Evolutionary conservation across 2,329 filamentous ascomycete species (phyloP).

Genomic region (Magnaporthales sp.): DNA sequence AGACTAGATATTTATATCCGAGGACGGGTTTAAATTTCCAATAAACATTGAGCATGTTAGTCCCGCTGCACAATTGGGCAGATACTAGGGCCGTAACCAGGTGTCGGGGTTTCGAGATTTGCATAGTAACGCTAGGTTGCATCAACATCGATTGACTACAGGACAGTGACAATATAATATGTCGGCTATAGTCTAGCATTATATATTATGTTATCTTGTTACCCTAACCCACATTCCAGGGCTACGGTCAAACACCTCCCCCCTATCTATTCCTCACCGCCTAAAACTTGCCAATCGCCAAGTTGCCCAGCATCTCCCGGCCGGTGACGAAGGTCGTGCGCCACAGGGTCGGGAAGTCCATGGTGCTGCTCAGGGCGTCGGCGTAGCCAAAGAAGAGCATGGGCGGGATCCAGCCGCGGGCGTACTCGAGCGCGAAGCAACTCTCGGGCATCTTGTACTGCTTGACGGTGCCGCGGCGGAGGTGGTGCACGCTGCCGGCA

Average conservation of each 20-base stretch:
- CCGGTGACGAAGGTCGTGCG: constrained; percentile 66
- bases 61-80: background rate
- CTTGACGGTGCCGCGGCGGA: constrained; percentile 62
- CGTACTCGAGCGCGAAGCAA: constrained; percentile 79
- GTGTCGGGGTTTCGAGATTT: background rate
- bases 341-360: constrained; percentile 82
- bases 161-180: background rate
- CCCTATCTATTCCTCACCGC: background rate
- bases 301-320: constrained; percentile 65
- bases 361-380: constrained; percentile 69
- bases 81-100: background rate
- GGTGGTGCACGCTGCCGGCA: constrained; percentile 61
- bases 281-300: constrained; percentile 64
- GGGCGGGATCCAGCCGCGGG: constrained; percentile 81
- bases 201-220: background rate
- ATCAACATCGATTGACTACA: background rate
- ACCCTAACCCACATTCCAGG: background rate
- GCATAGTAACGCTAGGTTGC: background rate
- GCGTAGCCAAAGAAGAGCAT: constrained; percentile 89
- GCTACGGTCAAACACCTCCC: background rate
- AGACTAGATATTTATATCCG: constrained; percentile 10
- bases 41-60: background rate
- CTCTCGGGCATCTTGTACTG: constrained; percentile 73
- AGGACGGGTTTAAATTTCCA: background rate
- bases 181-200: background rate